Percentiles rank a stretch among this genome's conserved stretches.
phyloP scores from a whole-genome alignment of 2,329 filamentous ascomycete species.

The Penicillium sp. region DNA sequence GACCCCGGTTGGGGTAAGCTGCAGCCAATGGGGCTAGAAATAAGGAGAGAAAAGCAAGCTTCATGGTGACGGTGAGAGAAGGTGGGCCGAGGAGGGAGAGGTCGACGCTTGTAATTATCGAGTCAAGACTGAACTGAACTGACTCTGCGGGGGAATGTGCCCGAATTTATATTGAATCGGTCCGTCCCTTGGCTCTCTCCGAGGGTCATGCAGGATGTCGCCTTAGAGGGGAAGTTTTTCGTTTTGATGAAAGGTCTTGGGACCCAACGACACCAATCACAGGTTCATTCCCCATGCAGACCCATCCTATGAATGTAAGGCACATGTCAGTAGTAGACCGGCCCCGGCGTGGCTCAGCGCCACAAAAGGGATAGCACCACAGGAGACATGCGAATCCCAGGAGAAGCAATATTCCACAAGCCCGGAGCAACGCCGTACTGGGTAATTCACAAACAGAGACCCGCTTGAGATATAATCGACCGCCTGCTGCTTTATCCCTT shows the following conservation, averaged over 20 bases:
- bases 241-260: conserved; percentile 21
- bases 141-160: conserved; percentile 1
- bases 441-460: conserved; percentile 18
- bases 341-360: conserved; percentile 18
- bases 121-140: neutral
- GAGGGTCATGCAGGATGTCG: conserved; percentile 21
- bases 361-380: conserved; percentile 20
- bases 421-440: conserved; percentile 18
- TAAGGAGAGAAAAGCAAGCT: conserved; percentile 27
- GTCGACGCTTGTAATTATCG: conserved; percentile 8
- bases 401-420: conserved; percentile 3
- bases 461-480: conserved; percentile 13
- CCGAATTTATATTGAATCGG: conserved; percentile 21
- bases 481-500: conserved; percentile 18
- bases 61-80: conserved; percentile 19
- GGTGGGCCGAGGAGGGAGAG: neutral
- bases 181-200: neutral
- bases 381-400: conserved; percentile 3
- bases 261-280: conserved; percentile 25
- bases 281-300: conserved; percentile 9
- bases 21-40: conserved; percentile 26
- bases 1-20: conserved; percentile 35
- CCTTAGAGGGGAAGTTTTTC: conserved; percentile 13
- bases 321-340: conserved; percentile 27
- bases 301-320: conserved; percentile 29